phyloP scores from a whole-genome alignment of 805 yeast species.

The Zygotorulaspora florentina region DNA sequence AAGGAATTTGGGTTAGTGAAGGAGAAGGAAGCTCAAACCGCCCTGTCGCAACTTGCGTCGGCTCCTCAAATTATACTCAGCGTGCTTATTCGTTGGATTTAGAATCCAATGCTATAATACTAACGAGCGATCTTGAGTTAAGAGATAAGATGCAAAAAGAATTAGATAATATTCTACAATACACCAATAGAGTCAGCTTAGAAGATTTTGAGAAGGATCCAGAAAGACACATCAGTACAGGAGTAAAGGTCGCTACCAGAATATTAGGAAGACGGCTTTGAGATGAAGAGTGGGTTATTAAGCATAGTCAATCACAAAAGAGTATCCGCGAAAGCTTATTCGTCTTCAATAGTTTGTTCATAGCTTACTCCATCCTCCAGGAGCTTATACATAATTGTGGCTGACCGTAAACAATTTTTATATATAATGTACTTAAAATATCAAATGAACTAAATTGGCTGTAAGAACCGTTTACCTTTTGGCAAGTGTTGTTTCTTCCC shows the following conservation, averaged over 20 bases:
- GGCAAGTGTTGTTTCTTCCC: slow-evolving; percentile 22
- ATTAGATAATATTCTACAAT: slow-evolving; percentile 51
- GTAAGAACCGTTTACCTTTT: slow-evolving; percentile 9
- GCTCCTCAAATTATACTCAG: slow-evolving; percentile 90
- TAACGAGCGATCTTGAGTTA: slow-evolving; percentile 63
- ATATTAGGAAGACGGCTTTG: slow-evolving; percentile 52
- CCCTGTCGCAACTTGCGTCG: slow-evolving; percentile 78
- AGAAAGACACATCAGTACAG: slow-evolving; percentile 57
- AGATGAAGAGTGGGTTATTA: not conserved
- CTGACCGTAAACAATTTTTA: not conserved
- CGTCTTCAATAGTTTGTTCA: too few relatives aligned
- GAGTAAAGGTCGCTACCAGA: slow-evolving; percentile 65
- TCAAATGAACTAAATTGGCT: not conserved
- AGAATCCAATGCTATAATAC: slow-evolving; percentile 78
- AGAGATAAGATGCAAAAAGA: slow-evolving; percentile 57
- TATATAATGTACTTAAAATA: not conserved
- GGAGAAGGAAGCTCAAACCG: slow-evolving; percentile 35
- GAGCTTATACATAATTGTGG: not conserved
- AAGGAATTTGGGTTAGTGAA: slow-evolving; percentile 80
- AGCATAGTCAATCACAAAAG: not conserved
- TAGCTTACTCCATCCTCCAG: too few relatives aligned
- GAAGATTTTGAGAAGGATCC: slow-evolving; percentile 58
- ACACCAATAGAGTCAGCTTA: slow-evolving; percentile 50
- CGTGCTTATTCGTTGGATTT: slow-evolving; percentile 84
- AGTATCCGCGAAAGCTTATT: too few relatives aligned